A percentile compares a stretch with the other conserved stretches of the same genome.
Evolutionary conservation across 805 yeast genomes (phyloP).

Genomic region (Pichia gijzeniarum): DNA sequence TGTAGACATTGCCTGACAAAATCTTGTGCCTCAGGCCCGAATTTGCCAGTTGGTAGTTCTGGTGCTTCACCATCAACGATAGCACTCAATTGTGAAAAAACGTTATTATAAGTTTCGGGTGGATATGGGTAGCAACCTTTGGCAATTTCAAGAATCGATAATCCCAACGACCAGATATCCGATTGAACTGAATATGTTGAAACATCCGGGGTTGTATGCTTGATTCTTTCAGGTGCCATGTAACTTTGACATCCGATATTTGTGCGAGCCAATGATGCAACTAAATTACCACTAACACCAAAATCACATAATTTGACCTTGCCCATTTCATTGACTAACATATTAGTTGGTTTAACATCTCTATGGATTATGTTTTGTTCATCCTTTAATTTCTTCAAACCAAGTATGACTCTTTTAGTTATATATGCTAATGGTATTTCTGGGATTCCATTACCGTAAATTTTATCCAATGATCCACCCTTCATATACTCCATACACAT

Average conservation of each 20-base stretch:
- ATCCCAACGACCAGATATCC: slow-evolving; percentile 93
- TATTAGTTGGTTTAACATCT: slow-evolving; percentile 95
- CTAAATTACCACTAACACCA: slow-evolving; percentile 93
- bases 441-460: slow-evolving; percentile 68
- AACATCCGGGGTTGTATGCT: slow-evolving; percentile 65
- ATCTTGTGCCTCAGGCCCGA: slow-evolving; percentile 69
- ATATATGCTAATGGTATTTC: slow-evolving; percentile 78
- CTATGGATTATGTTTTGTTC: slow-evolving; percentile 89
- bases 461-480: slow-evolving; percentile 87
- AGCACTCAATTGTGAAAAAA: slow-evolving; percentile 89
- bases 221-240: slow-evolving; percentile 97
- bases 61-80: slow-evolving; percentile 97
- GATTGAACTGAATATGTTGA: slow-evolving; percentile 86
- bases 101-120: slow-evolving; percentile 83
- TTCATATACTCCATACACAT: slow-evolving; percentile 98
- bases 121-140: slow-evolving; percentile 95
- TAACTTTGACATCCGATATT: slow-evolving; percentile 97
- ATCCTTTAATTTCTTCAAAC: slow-evolving; percentile 80
- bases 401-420: slow-evolving; percentile 71
- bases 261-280: slow-evolving; percentile 90
- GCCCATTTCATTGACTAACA: slow-evolving; percentile 71
- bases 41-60: slow-evolving; percentile 54
- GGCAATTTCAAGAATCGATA: slow-evolving; percentile 81
- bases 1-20: slow-evolving; percentile 74
- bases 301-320: slow-evolving; percentile 89